Percentiles rank a stretch among this genome's conserved stretches.
phyloP scores from a whole-genome alignment of 139 green algal species.

The Tetradesmus lagerheimii region DNA sequence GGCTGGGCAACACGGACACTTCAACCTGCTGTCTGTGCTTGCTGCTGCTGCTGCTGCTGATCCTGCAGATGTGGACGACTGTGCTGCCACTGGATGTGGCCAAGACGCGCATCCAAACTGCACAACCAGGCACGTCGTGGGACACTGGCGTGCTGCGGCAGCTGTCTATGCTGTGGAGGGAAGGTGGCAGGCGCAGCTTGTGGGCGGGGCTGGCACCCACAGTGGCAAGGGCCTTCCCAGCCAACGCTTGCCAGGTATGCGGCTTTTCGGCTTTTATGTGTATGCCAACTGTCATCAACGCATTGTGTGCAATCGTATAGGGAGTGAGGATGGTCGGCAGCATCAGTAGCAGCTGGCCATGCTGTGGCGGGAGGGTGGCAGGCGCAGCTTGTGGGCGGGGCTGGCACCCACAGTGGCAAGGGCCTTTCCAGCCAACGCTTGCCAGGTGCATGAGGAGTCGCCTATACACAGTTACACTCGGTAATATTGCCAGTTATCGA shows the following conservation, averaged over 20 bases:
- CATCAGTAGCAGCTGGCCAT: conserved; percentile 60
- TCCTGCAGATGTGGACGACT: conserved; percentile 69
- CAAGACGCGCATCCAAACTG: conserved; percentile 87
- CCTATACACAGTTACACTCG: no score
- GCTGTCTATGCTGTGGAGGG: conserved; percentile 57
- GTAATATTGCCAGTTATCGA: no score
- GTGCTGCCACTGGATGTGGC: conserved; percentile 86
- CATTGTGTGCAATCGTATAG: no score
- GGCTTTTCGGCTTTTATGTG: no score
- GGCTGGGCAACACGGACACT: no score
- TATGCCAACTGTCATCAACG: no score
- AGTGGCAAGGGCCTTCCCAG: conserved; percentile 80
- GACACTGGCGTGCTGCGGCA: conserved; percentile 69
- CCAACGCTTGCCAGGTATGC: conserved; percentile 76
- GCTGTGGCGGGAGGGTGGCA: conserved; percentile 62
- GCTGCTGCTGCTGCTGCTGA: conserved; percentile 12
- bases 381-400: conserved; percentile 68
- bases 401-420: conserved; percentile 75
- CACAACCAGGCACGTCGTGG: conserved; percentile 62
- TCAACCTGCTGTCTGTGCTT: no score
- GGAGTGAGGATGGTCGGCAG: no score
- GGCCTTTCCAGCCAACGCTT: conserved; percentile 87
- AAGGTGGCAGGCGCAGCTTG: conserved; percentile 63
- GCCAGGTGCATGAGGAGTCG: no score
- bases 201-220: conserved; percentile 79